A percentile compares a stretch with the other conserved stretches of the same genome.
Evolutionary conservation across 768 basidiomycete genomes (phyloP).

Genomic region (Sistotremastrum niveocremeum): DNA sequence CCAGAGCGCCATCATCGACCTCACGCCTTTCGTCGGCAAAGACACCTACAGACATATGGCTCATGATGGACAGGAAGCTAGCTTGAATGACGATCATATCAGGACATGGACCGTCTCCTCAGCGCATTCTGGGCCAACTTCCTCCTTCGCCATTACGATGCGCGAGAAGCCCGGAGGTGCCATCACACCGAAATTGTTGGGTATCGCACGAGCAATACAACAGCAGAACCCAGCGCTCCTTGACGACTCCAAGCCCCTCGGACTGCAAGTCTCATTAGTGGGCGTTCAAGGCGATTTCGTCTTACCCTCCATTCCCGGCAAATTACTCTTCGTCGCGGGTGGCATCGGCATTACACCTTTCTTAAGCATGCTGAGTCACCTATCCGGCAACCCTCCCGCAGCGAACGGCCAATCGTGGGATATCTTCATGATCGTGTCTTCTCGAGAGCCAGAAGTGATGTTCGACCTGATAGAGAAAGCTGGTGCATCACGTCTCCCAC

Average conservation of each 20-base stretch:
- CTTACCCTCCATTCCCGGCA: slow-evolving; percentile 14
- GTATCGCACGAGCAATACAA: slow-evolving; percentile 28
- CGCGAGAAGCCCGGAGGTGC: slow-evolving; percentile 37
- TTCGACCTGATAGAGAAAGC: slow-evolving; percentile 27
- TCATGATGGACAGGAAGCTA: slow-evolving; percentile 22
- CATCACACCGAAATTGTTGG: slow-evolving; percentile 44
- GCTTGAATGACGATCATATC: slow-evolving; percentile 46
- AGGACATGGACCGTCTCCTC: slow-evolving; percentile 51
- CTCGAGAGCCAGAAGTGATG: slow-evolving; percentile 39
- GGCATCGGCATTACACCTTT: slow-evolving; percentile 57
- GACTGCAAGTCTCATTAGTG: slow-evolving; percentile 30
- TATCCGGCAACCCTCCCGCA: slow-evolving; percentile 5
- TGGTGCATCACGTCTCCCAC: slow-evolving; percentile 6
- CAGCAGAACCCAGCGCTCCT: slow-evolving; percentile 28
- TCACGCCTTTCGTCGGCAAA: slow-evolving; percentile 34
- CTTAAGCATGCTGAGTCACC: slow-evolving; percentile 31
- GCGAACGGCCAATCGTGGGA: slow-evolving; percentile 18
- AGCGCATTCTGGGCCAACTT: slow-evolving; percentile 13
- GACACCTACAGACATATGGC: slow-evolving; percentile 40
- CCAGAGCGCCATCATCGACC: slow-evolving; percentile 43
- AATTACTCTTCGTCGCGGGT: slow-evolving; percentile 45
- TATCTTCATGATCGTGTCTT: slow-evolving; percentile 35
- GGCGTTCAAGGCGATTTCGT: slow-evolving; percentile 43
- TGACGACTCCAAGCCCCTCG: slow-evolving; percentile 24
- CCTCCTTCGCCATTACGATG: slow-evolving; percentile 36